Conservation (phyloP, 768 basidiomycete species). For the Hortiboletus campestris region DNA sequence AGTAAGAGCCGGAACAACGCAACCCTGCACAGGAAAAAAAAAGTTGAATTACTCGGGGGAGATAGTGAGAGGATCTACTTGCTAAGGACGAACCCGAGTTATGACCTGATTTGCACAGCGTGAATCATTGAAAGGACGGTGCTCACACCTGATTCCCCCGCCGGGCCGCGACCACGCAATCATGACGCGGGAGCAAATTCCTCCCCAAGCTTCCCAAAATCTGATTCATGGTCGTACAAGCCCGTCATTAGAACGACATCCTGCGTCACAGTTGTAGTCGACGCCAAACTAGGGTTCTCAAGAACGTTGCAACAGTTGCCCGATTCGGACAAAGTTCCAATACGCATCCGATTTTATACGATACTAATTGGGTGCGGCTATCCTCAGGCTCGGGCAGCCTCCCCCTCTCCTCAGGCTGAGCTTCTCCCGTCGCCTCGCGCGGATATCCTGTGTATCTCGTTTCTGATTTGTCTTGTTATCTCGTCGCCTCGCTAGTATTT, state of each 20-base stretch:
- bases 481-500: too few relatives aligned
- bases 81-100: constrained; percentile 47
- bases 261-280: constrained; percentile 40
- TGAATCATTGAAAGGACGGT: constrained; percentile 15
- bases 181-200: constrained; percentile 95
- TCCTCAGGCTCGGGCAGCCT: too few relatives aligned
- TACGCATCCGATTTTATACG: constrained; percentile 3
- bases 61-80: constrained; percentile 96
- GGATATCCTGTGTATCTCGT: constrained; percentile 28
- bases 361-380: too few relatives aligned
- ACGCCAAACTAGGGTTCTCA: constrained; percentile 15
- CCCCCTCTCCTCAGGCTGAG: too few relatives aligned
- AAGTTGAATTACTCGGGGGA: constrained; percentile 79
- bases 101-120: constrained; percentile 19
- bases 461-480: too few relatives aligned
- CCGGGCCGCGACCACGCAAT: constrained; percentile 49
- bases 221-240: constrained; percentile 99
- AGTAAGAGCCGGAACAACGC: constrained; percentile 33
- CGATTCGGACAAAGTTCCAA: not conserved
- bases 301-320: constrained; percentile 12
- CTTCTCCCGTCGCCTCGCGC: too few relatives aligned
- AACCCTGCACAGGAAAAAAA: constrained; percentile 6
- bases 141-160: constrained; percentile 77
- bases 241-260: constrained; percentile 95
- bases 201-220: constrained; percentile 99